Evolutionary conservation across 345 rosid species (phyloP), one percentile per base, ranked within the genome.

Genomic region (Syzygium grande): DNA sequence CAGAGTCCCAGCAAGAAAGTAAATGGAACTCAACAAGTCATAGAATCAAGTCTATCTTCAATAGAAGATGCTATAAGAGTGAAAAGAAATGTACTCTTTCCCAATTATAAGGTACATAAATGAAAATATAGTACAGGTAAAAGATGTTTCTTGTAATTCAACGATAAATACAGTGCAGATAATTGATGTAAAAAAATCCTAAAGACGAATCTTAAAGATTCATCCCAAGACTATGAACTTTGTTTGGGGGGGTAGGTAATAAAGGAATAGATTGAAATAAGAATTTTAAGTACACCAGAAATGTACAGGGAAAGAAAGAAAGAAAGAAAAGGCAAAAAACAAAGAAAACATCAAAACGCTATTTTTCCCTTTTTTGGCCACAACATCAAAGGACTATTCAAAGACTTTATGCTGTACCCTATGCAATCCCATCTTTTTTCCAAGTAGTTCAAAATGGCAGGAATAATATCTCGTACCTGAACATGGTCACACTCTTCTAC

Each of bases 401-500:
- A 73, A 73, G 80, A 73, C 49, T 73, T 34, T 73, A 19, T 9
- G 4, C 25, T 73, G 80, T 9, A 34, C 22, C 79, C 46, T 34
- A 34, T 52, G 59, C 54, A 84, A 51, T 25, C 38, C 41, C 86
- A 84, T n/a, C 25, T 84, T 84, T 27, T 84, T 29, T 52, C 41
- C 86, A 84, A 15, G 43, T 1, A 6, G 54, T 25, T 84, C 13
- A 52, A 84, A 21, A 51, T 84, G 49, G 80, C 46, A 73, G 49
- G 49, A 73, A 52, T 8, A 25, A 52, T 30, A 41, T 83, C 38
- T 38, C 7, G 8, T 87, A 97, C 99, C 98, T 96, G 99, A 73
- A 95, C 92, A 91, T 95, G 96, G 92, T 98, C 99, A 93, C 99
- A 95, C 25, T 94, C 99, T 93, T 97, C 99, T 4, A 94, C 92